Evolutionary conservation across 768 basidiomycete genomes (phyloP), one percentile per base, ranked within the genome.

Genomic region (Auriscalpium vulgare): DNA sequence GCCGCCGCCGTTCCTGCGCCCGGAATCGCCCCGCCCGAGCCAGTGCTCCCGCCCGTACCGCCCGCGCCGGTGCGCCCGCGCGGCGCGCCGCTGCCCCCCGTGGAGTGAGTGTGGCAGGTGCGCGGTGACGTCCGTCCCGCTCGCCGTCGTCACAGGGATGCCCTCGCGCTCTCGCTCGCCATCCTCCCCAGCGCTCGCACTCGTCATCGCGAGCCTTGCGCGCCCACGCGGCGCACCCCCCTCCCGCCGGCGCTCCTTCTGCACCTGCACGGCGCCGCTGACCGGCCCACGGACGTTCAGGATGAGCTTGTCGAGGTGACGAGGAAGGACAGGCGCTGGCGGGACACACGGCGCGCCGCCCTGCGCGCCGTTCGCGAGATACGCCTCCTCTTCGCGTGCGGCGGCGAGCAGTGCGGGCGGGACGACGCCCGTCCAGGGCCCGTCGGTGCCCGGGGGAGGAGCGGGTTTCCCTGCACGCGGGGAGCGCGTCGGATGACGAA

Each of bases 271-370:
- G 56, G 59, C 50, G 4, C 77, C 65, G 64, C 67, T 56, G 62
- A 69, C 36, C 29, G 29, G 29, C 29, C 29, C 29, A 49, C 69
- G 63, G 63, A 69, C 67, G 56, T 98, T 98, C 58, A 99, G 72
- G 56, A 97, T 97, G 50, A 97, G 84, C 65, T 93, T 94, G 66
- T 98, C 95, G 44, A 99, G 75, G 65, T 97, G 92, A 1, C 94
- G 75, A 0, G 97, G 97, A 46, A 98, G 77, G 1, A 79, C 75
- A 1, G 97, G 94, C 2, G 97, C 94, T 19, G 87, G 85, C 2
- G 94, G 94, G 58, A 95, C 87, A 61, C 83, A 83, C 16, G 92
- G 89, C 1, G 85, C 81, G 10, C 86, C 83, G 36, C 76, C 74
- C 9, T 29, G 45, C 0, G 59, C 35, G 23, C 51, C 55, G 35